A percentile compares a stretch with the other conserved stretches of the same genome.
These are phyloP conservation scores for Fraxinus pennsylvanica DNA, from an alignment of 257 asterid genomes.

Conservation along the genomic window DNA sequence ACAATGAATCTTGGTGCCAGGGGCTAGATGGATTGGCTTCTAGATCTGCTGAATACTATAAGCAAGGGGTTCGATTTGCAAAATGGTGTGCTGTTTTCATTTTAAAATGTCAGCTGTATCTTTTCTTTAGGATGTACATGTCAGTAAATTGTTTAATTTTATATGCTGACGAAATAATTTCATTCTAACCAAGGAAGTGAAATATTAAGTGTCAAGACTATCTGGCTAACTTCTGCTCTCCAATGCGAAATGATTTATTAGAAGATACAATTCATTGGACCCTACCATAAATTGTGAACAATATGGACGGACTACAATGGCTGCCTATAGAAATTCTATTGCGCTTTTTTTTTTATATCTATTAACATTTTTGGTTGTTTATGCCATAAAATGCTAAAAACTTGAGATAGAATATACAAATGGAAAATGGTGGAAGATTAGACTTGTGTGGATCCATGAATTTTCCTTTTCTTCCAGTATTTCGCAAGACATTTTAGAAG, in stretches of 20 bases:
- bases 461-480: not conserved
- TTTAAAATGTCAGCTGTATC: not conserved
- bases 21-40: conserved; percentile 61
- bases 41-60: conserved; percentile 58
- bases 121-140: not conserved
- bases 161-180: no score
- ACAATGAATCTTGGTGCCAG: conserved; percentile 60
- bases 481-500: not conserved
- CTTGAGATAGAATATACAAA: not conserved
- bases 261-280: not conserved
- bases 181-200: not conserved
- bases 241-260: not conserved
- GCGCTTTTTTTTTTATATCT: not conserved
- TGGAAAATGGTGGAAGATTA: not conserved
- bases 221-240: not conserved
- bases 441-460: not conserved
- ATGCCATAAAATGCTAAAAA: not conserved
- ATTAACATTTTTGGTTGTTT: no score
- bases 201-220: no score
- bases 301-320: no score
- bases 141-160: no score
- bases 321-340: not conserved
- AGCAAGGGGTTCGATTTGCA: conserved; percentile 52
- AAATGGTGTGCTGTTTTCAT: not conserved
- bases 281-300: not conserved